phyloP scores from a whole-genome alignment of 192 early-diverging fungal genomes.

The Spinellus fusiger region DNA sequence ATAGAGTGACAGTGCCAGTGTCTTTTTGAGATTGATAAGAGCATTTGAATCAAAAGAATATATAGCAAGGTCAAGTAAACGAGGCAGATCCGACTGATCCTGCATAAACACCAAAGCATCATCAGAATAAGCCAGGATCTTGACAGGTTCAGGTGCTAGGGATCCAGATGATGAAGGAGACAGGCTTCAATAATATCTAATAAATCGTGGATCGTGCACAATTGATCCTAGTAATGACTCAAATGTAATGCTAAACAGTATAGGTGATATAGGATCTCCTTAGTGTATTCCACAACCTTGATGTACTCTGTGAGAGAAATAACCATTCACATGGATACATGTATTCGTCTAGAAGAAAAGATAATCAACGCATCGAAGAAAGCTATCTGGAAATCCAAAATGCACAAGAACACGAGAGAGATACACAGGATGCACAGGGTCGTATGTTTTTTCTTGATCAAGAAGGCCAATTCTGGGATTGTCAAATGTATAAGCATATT shows the following conservation, averaged over 20 bases:
- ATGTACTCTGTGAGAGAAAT: neutral
- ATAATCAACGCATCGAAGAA: neutral
- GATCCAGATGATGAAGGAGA: neutral
- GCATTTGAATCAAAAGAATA: neutral
- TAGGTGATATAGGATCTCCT: constrained; percentile 24
- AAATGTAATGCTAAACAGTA: constrained; percentile 20
- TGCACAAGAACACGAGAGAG: neutral
- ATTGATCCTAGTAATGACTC: constrained; percentile 16
- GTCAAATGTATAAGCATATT: neutral
- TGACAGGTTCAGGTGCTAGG: neutral
- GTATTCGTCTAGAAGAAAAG: constrained; percentile 24
- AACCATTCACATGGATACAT: constrained; percentile 20
- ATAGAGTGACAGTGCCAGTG: neutral
- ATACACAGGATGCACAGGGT: constrained; percentile 15
- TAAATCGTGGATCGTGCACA: neutral
- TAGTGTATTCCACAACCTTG: constrained; percentile 22
- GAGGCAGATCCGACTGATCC: neutral
- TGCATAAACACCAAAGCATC: neutral
- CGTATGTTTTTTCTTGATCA: constrained; percentile 23
- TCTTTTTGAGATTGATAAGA: neutral
- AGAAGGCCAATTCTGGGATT: neutral
- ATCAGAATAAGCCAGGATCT: neutral
- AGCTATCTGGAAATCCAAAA: constrained; percentile 12
- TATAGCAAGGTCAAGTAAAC: neutral
- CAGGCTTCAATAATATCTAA: neutral